These are phyloP conservation scores for Cryptomeria japonica DNA, from an alignment of 75 land plant genomes.

Conservation along the genomic window DNA sequence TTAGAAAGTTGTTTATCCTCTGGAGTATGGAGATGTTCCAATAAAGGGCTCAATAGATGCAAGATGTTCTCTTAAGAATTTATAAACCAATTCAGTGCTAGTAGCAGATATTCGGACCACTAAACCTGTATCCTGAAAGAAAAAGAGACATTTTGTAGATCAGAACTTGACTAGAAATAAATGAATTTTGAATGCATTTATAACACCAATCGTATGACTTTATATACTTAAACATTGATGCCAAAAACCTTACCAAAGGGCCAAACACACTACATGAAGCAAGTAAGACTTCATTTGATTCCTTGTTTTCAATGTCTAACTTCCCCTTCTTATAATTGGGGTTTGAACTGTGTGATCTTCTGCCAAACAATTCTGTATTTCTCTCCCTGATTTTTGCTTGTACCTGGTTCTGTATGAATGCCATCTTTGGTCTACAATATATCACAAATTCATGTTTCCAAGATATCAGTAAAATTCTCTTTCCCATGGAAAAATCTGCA, in stretches of 20 bases:
- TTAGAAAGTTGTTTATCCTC: slow-evolving; percentile 12
- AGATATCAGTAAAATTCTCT: neutral
- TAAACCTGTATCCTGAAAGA: slow-evolving; percentile 70
- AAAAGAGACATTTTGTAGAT: slow-evolving; percentile 7
- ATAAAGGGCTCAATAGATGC: slow-evolving; percentile 46
- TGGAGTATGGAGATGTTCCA: slow-evolving; percentile 70
- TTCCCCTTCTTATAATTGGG: neutral
- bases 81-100: slow-evolving; percentile 76
- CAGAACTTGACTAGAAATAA: neutral
- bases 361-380: slow-evolving; percentile 42
- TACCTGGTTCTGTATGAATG: slow-evolving; percentile 34
- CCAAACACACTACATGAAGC: slow-evolving; percentile 79
- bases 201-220: neutral
- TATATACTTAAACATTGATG: neutral
- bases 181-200: neutral
- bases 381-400: slow-evolving; percentile 45
- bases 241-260: slow-evolving; percentile 43
- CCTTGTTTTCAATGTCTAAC: neutral
- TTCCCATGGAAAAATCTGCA: neutral
- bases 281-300: slow-evolving; percentile 34
- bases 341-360: slow-evolving; percentile 12
- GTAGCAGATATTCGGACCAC: slow-evolving; percentile 71
- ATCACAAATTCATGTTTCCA: neutral
- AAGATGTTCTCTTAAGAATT: slow-evolving; percentile 65
- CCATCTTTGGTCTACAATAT: slow-evolving; percentile 54